phyloP scores from a whole-genome alignment of 306 rosid genomes.

The Morella rubra region DNA sequence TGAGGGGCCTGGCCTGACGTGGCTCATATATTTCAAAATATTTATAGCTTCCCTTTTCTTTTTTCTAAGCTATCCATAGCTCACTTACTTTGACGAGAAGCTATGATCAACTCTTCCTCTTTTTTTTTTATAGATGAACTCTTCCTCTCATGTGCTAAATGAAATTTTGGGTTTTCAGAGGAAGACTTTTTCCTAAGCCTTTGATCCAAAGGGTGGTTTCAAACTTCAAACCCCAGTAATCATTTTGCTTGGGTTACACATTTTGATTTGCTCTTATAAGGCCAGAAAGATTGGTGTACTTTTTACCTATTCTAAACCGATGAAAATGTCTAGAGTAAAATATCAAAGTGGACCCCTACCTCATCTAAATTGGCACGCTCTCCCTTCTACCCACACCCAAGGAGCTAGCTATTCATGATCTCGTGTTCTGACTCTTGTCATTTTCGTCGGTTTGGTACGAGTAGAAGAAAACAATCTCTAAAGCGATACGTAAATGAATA shows the following conservation, averaged over 20 bases:
- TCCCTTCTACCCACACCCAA: too few species aligned
- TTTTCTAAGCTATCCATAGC: background rate
- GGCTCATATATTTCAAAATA: background rate
- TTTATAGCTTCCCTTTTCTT: background rate
- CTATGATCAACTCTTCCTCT: background rate
- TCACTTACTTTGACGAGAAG: constrained; percentile 42
- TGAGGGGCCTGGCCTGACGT: too few species aligned
- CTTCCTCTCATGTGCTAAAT: constrained; percentile 14
- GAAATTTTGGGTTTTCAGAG: background rate
- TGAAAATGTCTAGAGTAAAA: background rate
- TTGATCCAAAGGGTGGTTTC: background rate
- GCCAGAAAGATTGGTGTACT: constrained; percentile 4
- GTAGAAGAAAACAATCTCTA: too few species aligned
- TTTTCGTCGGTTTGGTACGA: too few species aligned
- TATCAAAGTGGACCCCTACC: constrained; percentile 19
- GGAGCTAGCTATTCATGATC: too few species aligned
- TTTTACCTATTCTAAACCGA: constrained; percentile 21
- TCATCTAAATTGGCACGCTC: background rate
- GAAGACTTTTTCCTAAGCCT: constrained; percentile 12
- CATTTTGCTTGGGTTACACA: constrained; percentile 12
- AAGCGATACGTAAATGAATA: too few species aligned
- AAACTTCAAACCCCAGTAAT: constrained; percentile 10
- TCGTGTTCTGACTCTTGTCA: too few species aligned
- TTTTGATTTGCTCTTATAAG: constrained; percentile 6
- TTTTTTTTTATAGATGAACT: too few species aligned